Conservation (phyloP, 2,329 filamentous ascomycete species). For the Penicillium sp. region DNA sequence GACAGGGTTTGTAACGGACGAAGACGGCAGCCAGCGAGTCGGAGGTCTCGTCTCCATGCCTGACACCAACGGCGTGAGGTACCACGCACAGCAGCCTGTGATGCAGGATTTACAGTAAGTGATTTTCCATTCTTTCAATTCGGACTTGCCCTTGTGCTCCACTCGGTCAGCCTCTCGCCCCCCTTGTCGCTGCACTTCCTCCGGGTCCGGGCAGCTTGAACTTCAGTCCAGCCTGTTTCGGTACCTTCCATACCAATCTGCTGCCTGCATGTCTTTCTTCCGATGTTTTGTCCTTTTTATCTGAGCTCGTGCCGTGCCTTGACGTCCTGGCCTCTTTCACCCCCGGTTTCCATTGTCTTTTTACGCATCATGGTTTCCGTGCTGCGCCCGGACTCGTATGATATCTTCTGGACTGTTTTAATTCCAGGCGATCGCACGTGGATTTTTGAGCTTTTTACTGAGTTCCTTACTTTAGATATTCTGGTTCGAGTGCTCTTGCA, state of each 20-base stretch:
- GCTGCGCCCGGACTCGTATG: constrained; percentile 11
- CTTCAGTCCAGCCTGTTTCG: constrained; percentile 26
- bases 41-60: constrained; percentile 47
- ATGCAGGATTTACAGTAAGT: constrained; percentile 57
- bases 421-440: constrained; percentile 7
- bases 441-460: constrained; percentile 23
- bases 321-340: constrained; percentile 13
- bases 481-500: constrained; percentile 50
- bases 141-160: constrained; percentile 32
- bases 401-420: constrained; percentile 10
- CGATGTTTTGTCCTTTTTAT: constrained; percentile 21
- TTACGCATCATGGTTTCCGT: constrained; percentile 20
- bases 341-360: constrained; percentile 15
- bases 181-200: constrained; percentile 31
- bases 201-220: constrained; percentile 33
- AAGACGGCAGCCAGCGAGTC: constrained; percentile 53
- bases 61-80: constrained; percentile 50
- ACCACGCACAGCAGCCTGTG: constrained; percentile 51
- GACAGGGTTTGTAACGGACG: constrained; percentile 36
- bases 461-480: constrained; percentile 45
- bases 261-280: constrained; percentile 30
- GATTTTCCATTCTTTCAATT: constrained; percentile 39
- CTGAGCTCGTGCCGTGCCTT: constrained; percentile 14
- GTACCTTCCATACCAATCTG: constrained; percentile 27
- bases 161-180: constrained; percentile 28